These are phyloP conservation scores for Lentinula raphanica DNA, from an alignment of 768 basidiomycete genomes.

Conservation along the genomic window DNA sequence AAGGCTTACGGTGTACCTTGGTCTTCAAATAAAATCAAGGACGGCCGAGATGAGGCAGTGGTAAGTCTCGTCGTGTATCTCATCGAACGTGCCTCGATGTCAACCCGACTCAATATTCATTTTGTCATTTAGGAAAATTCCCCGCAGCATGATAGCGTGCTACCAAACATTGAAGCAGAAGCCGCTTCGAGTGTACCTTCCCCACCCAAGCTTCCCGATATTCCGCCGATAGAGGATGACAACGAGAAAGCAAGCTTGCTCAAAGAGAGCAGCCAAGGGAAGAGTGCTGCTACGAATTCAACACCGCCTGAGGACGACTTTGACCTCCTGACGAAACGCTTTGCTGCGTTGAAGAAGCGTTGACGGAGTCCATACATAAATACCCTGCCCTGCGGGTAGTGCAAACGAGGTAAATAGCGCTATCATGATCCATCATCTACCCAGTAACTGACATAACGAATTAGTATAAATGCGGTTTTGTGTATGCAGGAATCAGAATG, in stretches of 20 bases:
- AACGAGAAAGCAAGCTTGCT: constrained; percentile 26
- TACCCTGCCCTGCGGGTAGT: neutral
- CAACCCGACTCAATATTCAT: neutral
- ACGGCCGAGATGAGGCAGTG: constrained; percentile 23
- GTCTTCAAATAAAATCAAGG: constrained; percentile 33
- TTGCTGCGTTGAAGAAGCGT: constrained; percentile 83
- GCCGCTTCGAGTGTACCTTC: constrained; percentile 17
- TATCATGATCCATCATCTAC: neutral
- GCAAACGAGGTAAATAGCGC: neutral
- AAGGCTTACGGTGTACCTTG: constrained; percentile 79
- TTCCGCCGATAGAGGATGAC: constrained; percentile 47
- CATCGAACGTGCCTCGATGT: neutral
- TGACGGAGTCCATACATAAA: constrained; percentile 22
- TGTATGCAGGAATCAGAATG: neutral
- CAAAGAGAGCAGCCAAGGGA: constrained; percentile 16
- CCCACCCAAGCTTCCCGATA: constrained; percentile 41
- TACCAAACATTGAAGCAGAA: constrained; percentile 7
- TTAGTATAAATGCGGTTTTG: constrained; percentile 1
- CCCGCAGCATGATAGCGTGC: neutral
- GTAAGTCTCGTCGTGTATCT: constrained; percentile 33
- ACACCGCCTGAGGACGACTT: constrained; percentile 59
- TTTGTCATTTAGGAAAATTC: neutral
- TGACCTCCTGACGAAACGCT: constrained; percentile 69
- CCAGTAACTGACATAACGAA: neutral
- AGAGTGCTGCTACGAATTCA: constrained; percentile 19